phyloP scores from a whole-genome alignment of 441 rosid species.

The Lepidium campestre region DNA sequence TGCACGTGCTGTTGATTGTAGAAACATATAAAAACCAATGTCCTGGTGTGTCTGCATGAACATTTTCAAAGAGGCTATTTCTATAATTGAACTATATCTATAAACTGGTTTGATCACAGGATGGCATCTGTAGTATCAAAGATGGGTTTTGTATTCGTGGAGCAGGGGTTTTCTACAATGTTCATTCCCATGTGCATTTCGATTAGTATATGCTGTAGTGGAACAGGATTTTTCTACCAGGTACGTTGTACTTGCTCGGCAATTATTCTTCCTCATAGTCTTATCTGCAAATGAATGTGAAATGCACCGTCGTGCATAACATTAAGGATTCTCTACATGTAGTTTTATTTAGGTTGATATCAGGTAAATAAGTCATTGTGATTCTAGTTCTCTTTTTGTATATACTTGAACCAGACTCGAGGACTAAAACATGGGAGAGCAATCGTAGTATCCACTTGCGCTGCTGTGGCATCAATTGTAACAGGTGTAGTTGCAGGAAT shows the following conservation, averaged over 20 bases:
- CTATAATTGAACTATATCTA: background rate
- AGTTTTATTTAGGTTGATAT: background rate
- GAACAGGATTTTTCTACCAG: slow-evolving; percentile 92
- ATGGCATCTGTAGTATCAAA: slow-evolving; percentile 97
- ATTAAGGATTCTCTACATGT: background rate
- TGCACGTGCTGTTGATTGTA: background rate
- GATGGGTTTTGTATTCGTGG: slow-evolving; percentile 90
- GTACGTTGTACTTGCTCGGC: slow-evolving; percentile 29
- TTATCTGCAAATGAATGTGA: background rate
- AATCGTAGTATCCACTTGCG: slow-evolving; percentile 87
- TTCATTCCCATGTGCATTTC: slow-evolving; percentile 75
- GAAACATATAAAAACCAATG: background rate
- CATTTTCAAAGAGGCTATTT: background rate
- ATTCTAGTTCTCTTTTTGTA: background rate
- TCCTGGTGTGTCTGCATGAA: background rate
- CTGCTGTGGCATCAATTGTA: slow-evolving; percentile 91
- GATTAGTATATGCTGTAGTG: slow-evolving; percentile 83
- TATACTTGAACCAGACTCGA: slow-evolving; percentile 52
- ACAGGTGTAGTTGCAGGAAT: slow-evolving; percentile 95
- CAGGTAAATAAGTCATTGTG: background rate
- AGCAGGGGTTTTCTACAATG: slow-evolving; percentile 77
- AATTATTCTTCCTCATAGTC: background rate
- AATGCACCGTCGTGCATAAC: background rate
- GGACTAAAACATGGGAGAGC: slow-evolving; percentile 97
- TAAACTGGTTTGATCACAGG: slow-evolving; percentile 40